phyloP scores from a whole-genome alignment of 2,329 filamentous ascomycete genomes.

The Trichoderma simmonsii region DNA sequence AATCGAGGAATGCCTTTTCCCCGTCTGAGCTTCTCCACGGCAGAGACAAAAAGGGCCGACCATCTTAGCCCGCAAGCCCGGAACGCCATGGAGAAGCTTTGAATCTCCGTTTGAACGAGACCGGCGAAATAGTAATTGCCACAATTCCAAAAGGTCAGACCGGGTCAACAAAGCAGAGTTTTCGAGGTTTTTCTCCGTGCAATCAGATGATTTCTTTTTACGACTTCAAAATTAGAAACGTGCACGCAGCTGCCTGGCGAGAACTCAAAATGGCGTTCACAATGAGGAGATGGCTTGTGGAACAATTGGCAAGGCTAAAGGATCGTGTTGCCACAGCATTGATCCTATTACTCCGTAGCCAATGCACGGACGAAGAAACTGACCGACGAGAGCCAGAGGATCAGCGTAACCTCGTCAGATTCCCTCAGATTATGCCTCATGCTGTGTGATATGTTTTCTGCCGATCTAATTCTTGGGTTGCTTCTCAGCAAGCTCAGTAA shows the following conservation, averaged over 20 bases:
- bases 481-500: neutral
- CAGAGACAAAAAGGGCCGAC: neutral
- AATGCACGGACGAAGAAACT: neutral
- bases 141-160: conserved; percentile 1
- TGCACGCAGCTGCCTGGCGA: neutral
- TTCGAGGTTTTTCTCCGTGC: neutral
- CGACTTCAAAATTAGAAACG: neutral
- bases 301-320: neutral
- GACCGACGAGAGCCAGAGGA: neutral
- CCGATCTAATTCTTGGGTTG: neutral
- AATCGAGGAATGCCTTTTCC: neutral
- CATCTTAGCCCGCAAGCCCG: neutral
- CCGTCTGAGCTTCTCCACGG: neutral
- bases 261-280: neutral
- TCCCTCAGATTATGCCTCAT: neutral
- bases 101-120: neutral
- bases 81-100: neutral
- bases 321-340: neutral
- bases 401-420: neutral
- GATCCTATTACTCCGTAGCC: neutral
- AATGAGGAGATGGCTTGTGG: neutral
- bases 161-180: neutral
- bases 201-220: neutral
- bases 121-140: neutral
- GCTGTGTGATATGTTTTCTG: neutral